Percentiles rank a stretch among this genome's conserved stretches.
Conservation (phyloP, 441 rosid species). For the Arabidopsis lyrata region DNA sequence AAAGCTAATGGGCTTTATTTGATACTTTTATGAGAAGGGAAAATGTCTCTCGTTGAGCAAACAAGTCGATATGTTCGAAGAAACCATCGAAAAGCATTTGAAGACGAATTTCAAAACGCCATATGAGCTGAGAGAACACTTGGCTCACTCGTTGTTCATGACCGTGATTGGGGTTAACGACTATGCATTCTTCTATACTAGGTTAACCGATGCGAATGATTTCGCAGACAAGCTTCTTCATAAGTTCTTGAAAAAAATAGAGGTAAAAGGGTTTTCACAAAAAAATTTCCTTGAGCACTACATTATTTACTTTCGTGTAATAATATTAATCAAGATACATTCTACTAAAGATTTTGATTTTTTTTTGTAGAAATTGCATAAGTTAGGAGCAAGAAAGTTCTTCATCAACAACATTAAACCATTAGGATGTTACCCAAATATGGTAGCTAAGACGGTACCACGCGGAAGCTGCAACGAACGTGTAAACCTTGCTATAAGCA, state of each 20-base stretch:
- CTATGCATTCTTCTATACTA: slow-evolving; percentile 9
- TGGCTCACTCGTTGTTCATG: slow-evolving; percentile 39
- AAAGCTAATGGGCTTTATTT: neutral
- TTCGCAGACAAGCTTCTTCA: slow-evolving; percentile 33
- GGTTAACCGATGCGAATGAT: neutral
- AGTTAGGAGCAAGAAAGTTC: slow-evolving; percentile 37
- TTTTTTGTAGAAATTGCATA: slow-evolving; percentile 26
- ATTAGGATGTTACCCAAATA: slow-evolving; percentile 34
- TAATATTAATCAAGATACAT: neutral
- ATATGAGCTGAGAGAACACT: slow-evolving; percentile 25
- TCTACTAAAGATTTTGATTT: neutral
- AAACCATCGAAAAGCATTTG: slow-evolving; percentile 30
- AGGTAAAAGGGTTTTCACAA: slow-evolving; percentile 3
- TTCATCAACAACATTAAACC: slow-evolving; percentile 33
- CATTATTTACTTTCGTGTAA: neutral
- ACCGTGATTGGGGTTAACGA: slow-evolving; percentile 37
- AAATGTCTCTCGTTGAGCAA: slow-evolving; percentile 30
- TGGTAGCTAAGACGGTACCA: neutral
- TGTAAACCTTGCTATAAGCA: neutral
- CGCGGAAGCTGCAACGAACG: slow-evolving; percentile 19
- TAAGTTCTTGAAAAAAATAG: slow-evolving; percentile 22
- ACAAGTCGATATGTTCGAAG: slow-evolving; percentile 24
- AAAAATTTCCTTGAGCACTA: neutral
- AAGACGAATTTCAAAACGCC: neutral
- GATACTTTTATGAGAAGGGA: slow-evolving; percentile 30